Evolutionary conservation across 345 rosid genomes (phyloP).

Genomic region (Populus davidiana): DNA sequence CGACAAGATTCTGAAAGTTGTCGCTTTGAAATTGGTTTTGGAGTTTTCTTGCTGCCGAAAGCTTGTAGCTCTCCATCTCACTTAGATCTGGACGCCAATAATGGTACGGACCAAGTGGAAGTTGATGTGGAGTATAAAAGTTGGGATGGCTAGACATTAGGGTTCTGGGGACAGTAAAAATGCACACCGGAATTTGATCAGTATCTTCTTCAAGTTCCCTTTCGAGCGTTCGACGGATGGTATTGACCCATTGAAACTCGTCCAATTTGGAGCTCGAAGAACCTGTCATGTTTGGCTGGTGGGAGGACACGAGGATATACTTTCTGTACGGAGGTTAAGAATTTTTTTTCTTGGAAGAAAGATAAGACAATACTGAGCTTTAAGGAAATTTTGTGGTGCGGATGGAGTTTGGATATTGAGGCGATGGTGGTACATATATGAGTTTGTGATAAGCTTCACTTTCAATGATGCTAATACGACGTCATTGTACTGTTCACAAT

Average conservation of each 20-base stretch:
- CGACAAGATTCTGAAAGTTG: conserved; percentile 41
- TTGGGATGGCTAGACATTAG: conserved; percentile 43
- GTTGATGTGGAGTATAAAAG: conserved; percentile 56
- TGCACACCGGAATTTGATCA: conserved; percentile 31
- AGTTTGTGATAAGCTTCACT: too few relatives aligned
- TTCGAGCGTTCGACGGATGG: conserved; percentile 14
- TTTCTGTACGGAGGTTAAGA: too few relatives aligned
- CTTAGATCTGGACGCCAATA: conserved; percentile 52
- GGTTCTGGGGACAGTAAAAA: conserved; percentile 59
- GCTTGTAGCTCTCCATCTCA: conserved; percentile 62
- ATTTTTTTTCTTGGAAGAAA: too few relatives aligned
- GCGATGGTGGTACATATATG: too few relatives aligned
- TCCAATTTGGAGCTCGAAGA: conserved; percentile 32
- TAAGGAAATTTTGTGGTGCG: neutral
- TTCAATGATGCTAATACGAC: too few relatives aligned
- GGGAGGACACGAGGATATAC: neutral
- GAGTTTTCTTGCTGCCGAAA: conserved; percentile 41
- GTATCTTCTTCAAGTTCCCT: conserved; percentile 49
- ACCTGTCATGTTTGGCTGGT: neutral
- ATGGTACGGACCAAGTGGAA: conserved; percentile 72
- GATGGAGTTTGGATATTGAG: neutral
- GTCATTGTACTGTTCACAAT: too few relatives aligned
- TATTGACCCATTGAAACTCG: conserved; percentile 49
- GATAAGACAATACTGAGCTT: too few relatives aligned
- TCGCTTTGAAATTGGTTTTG: conserved; percentile 30